Evolutionary conservation across 2,329 filamentous ascomycete genomes (phyloP).

Genomic region (Pseudogymnoascus sp.): DNA sequence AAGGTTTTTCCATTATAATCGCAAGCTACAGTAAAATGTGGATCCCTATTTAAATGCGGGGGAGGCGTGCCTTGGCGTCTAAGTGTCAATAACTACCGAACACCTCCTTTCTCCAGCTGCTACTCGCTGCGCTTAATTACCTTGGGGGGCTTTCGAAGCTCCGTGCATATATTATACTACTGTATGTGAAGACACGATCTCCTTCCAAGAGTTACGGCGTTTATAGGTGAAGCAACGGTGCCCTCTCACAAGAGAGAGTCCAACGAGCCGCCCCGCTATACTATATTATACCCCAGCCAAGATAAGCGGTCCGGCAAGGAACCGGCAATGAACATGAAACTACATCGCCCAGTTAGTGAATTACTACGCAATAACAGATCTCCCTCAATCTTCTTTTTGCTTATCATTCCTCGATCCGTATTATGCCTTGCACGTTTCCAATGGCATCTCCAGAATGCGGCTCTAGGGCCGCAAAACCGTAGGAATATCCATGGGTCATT

Average conservation of each 20-base stretch:
- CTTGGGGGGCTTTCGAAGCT: neutral
- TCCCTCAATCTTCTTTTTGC: neutral
- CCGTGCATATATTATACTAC: neutral
- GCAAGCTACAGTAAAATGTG: neutral
- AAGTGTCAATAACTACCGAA: neutral
- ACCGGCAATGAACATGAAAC: conserved; percentile 4
- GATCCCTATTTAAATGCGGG: neutral
- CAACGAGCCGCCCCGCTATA: neutral
- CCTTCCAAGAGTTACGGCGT: neutral
- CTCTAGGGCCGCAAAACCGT: conserved; percentile 3
- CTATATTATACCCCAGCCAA: neutral
- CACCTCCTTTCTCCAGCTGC: neutral
- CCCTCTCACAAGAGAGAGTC: neutral
- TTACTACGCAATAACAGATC: neutral
- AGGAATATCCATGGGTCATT: neutral
- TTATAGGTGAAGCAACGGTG: neutral
- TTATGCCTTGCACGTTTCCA: neutral
- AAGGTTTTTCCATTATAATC: neutral
- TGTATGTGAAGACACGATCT: neutral
- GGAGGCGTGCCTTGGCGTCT: neutral
- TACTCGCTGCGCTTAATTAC: neutral
- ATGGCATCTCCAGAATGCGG: neutral
- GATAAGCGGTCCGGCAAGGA: neutral
- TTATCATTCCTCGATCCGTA: neutral
- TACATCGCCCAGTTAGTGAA: neutral